Base-by-base conservation (phyloP, 139 green algal genomes). In the Coccomyxa sp. region DNA sequence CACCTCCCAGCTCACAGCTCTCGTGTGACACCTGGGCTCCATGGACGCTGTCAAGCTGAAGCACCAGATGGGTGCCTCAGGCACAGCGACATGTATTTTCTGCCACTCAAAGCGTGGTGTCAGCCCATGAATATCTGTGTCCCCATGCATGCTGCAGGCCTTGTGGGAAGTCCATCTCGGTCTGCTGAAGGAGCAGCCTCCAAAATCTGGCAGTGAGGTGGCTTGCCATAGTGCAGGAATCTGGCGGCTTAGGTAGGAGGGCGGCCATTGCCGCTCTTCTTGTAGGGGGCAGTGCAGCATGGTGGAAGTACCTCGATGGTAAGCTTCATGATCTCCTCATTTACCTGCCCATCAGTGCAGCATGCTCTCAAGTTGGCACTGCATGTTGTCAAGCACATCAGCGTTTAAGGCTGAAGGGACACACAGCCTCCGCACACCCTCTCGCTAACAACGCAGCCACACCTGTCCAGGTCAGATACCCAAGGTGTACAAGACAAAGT, bases 391-490 rank as follows among this genome's bases (percentile, higher is more conserved):
- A 68, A 38, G 6, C 37, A 36, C 37, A 7, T 16, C 31, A 10
- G 7, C 70, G 58, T 33, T 68, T 29, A 70, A 78, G 18, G 35
- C 54, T 36, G 4, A 29, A 6, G 73, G 3, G 1, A 44, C 16
- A 79, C 6, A 37, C 81, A 31, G 50, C 78, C 7, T n/a, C 31
- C 8, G 40, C 75, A 3, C 79, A 79, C 75, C 44, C 9, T 74
- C 29, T 35, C 27, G 5, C 29, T 40, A 44, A 6, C 2, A 1
- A 29, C 58, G 24, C 2, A 34, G 16, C 37, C 12, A 38, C 22
- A 9, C 34, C 12, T 31, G 36, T 22, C 33, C 73, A 83, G 79
- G 73, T 18, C n/a, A 70, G 24, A 58, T 76, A 12, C 79, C 58
- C 39, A 22, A 78, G 39, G 36, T 83, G 37, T 72, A 71, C 50